A percentile compares a stretch with the other conserved stretches of the same genome.
Conservation (phyloP, 2,329 filamentous ascomycete species). For the Rutstroemia sydowiana region DNA sequence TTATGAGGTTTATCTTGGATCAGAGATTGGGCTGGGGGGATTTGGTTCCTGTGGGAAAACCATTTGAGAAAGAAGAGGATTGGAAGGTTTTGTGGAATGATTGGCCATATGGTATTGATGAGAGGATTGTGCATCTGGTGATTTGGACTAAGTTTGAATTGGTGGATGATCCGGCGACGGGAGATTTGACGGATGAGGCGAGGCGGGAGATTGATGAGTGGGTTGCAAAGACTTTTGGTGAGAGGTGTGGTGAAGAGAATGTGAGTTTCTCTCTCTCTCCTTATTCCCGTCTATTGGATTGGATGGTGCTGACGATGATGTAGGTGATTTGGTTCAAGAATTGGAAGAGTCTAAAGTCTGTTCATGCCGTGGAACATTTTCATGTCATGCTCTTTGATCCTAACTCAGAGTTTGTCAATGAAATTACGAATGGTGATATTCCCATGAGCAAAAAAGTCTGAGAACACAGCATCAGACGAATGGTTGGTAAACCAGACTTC, state of each 20-base stretch:
- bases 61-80: conserved; percentile 37
- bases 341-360: conserved; percentile 76
- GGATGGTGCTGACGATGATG: background rate
- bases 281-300: background rate
- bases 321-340: conserved; percentile 81
- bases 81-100: conserved; percentile 78
- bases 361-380: conserved; percentile 85
- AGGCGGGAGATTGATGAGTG: conserved; percentile 62
- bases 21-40: conserved; percentile 61
- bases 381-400: conserved; percentile 86
- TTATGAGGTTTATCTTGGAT: conserved; percentile 68
- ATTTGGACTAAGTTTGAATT: conserved; percentile 89
- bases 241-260: conserved; percentile 41
- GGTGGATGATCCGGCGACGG: conserved; percentile 52
- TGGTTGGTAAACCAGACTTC: no score
- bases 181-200: conserved; percentile 57
- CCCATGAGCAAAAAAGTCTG: no score
- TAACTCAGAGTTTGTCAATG: conserved; percentile 58
- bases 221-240: conserved; percentile 59
- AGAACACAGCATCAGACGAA: no score
- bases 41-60: conserved; percentile 26
- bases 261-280: conserved; percentile 35
- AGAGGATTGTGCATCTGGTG: conserved; percentile 72
- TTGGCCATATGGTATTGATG: conserved; percentile 86
- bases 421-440: conserved; percentile 46